Percentiles rank a stretch among this genome's conserved stretches.
phyloP scores from a whole-genome alignment of 495 filamentous ascomycete genomes.

The Cercophora sp. region DNA sequence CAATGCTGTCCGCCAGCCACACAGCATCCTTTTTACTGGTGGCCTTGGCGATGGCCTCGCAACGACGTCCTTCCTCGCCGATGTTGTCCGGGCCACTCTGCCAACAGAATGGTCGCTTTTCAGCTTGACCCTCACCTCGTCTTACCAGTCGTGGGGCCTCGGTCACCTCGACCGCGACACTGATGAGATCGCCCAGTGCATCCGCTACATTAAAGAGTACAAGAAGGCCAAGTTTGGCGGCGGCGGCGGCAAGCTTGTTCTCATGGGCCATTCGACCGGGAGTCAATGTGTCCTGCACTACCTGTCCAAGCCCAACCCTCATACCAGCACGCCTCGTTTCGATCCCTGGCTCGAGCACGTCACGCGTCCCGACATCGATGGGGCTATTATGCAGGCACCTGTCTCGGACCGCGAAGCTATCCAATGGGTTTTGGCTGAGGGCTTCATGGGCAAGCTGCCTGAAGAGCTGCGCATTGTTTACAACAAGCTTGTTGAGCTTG shows the following conservation, averaged over 20 bases:
- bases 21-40: constrained; percentile 69
- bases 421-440: constrained; percentile 23
- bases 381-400: constrained; percentile 69
- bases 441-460: constrained; percentile 16
- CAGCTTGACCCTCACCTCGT: constrained; percentile 56
- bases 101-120: constrained; percentile 56
- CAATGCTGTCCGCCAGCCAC: constrained; percentile 24
- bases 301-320: constrained; percentile 34
- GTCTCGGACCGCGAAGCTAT: constrained; percentile 67
- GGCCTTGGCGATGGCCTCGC: constrained; percentile 68
- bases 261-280: constrained; percentile 73
- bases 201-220: constrained; percentile 52
- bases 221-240: constrained; percentile 32
- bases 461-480: constrained; percentile 32
- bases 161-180: constrained; percentile 61
- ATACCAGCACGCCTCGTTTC: constrained; percentile 14
- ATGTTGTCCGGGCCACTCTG: constrained; percentile 51
- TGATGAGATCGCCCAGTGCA: constrained; percentile 59
- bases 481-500: constrained; percentile 47
- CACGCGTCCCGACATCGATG: constrained; percentile 52
- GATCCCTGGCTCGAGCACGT: constrained; percentile 16
- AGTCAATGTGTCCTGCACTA: constrained; percentile 77
- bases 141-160: constrained; percentile 65
- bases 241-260: constrained; percentile 52
- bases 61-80: constrained; percentile 58